These are phyloP conservation scores for Ophiosphaerella narmari DNA, from an alignment of 2,329 filamentous ascomycete genomes.

Conservation along the genomic window DNA sequence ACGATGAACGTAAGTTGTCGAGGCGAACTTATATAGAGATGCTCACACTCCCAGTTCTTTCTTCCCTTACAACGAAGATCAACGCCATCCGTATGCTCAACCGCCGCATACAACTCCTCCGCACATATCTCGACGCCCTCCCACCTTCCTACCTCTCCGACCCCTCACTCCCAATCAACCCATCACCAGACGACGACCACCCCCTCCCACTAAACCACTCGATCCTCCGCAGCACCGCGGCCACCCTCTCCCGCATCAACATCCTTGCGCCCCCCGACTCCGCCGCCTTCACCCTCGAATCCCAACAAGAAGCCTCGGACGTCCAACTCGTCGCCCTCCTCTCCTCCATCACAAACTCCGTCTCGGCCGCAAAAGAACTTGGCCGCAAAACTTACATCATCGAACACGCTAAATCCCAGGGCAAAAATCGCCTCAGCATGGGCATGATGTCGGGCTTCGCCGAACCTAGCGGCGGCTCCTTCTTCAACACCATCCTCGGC, in stretches of 20 bases:
- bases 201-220: constrained; percentile 60
- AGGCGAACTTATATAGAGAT: constrained; percentile 1
- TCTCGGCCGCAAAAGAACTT: constrained; percentile 72
- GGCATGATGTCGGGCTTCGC: constrained; percentile 20
- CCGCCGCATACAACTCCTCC: constrained; percentile 58
- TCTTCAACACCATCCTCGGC: constrained; percentile 28
- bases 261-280: constrained; percentile 75
- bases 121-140: constrained; percentile 73
- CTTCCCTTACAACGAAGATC: constrained; percentile 78
- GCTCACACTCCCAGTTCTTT: constrained; percentile 54
- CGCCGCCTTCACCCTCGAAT: constrained; percentile 69
- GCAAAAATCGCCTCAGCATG: constrained; percentile 32
- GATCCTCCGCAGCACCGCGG: constrained; percentile 85
- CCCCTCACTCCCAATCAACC: constrained; percentile 40
- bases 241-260: constrained; percentile 80
- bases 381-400: constrained; percentile 70
- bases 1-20: constrained; percentile 62
- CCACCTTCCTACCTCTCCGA: constrained; percentile 67
- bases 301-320: constrained; percentile 79
- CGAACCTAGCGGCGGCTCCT: constrained; percentile 21
- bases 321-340: constrained; percentile 79
- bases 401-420: constrained; percentile 45
- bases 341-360: constrained; percentile 72
- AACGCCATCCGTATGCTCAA: constrained; percentile 96
- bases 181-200: constrained; percentile 31